Conservation (phyloP, 441 rosid species). For the Populus trichocarpa region DNA sequence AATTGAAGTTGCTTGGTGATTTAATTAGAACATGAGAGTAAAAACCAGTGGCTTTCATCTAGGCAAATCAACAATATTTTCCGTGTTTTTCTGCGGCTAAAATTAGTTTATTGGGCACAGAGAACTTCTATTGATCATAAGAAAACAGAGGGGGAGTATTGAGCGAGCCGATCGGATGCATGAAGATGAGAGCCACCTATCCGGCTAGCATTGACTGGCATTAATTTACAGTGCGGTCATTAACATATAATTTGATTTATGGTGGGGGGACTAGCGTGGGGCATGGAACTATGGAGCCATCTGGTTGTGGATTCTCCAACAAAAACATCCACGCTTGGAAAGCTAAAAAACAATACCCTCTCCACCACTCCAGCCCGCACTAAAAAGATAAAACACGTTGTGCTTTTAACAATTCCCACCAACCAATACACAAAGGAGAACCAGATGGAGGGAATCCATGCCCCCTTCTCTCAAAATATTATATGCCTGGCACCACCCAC, state of each 20-base stretch:
- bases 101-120: slow-evolving; percentile 8
- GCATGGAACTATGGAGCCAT: slow-evolving; percentile 57
- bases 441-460: slow-evolving; percentile 18
- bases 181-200: not conserved
- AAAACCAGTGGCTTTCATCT: not conserved
- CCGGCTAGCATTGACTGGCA: not conserved
- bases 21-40: not conserved
- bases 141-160: not conserved
- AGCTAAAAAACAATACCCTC: slow-evolving; percentile 29
- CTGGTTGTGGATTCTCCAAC: slow-evolving; percentile 77
- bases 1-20: not conserved
- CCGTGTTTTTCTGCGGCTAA: slow-evolving; percentile 42
- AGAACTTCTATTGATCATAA: not conserved
- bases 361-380: slow-evolving; percentile 15
- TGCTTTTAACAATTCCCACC: slow-evolving; percentile 12
- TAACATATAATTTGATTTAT: not conserved
- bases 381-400: not conserved
- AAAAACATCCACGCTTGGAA: slow-evolving; percentile 59
- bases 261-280: slow-evolving; percentile 36
- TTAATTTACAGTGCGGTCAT: slow-evolving; percentile 12
- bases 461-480: slow-evolving; percentile 13
- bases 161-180: not conserved
- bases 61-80: not conserved
- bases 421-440: slow-evolving; percentile 20
- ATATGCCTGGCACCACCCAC: slow-evolving; percentile 24